Evolutionary conservation across 1,284 basidiomycete species (phyloP).

Genomic region (Leccinum subspadiceum): DNA sequence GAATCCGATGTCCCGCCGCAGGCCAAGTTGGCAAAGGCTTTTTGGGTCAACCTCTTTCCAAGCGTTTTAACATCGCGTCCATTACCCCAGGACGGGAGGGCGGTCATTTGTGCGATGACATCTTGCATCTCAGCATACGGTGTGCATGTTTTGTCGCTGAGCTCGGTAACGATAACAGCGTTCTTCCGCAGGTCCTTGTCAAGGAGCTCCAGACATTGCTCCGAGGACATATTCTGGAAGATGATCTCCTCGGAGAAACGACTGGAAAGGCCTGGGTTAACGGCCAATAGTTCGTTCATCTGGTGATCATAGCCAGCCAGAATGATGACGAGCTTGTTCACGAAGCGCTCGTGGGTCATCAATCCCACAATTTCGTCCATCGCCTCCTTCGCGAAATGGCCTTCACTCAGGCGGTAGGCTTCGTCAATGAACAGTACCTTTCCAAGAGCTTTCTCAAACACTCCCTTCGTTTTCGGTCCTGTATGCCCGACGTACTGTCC

Average conservation of each 20-base stretch:
- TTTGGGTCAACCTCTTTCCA: conserved; percentile 43
- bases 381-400: conserved; percentile 63
- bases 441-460: conserved; percentile 42
- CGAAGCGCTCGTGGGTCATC: conserved; percentile 55
- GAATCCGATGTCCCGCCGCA: conserved; percentile 17
- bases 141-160: conserved; percentile 36
- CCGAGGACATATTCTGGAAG: conserved; percentile 52
- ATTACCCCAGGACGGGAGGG: conserved; percentile 58
- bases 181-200: conserved; percentile 44
- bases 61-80: conserved; percentile 59
- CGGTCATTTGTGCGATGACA: conserved; percentile 41
- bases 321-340: conserved; percentile 59
- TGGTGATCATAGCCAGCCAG: conserved; percentile 67
- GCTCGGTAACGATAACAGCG: conserved; percentile 36
- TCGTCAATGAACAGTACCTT: conserved; percentile 67
- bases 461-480: conserved; percentile 57
- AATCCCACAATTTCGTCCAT: conserved; percentile 64
- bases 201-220: conserved; percentile 51
- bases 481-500: conserved; percentile 68
- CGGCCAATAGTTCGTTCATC: conserved; percentile 55
- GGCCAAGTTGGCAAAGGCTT: conserved; percentile 30
- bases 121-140: conserved; percentile 37
- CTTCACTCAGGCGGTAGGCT: conserved; percentile 57
- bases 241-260: conserved; percentile 61
- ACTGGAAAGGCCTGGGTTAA: conserved; percentile 63